Percentiles rank a stretch among this genome's conserved stretches.
Evolutionary conservation across 371 early-diverging fungal species (phyloP).

Genomic region (Haplosporangium sp.): DNA sequence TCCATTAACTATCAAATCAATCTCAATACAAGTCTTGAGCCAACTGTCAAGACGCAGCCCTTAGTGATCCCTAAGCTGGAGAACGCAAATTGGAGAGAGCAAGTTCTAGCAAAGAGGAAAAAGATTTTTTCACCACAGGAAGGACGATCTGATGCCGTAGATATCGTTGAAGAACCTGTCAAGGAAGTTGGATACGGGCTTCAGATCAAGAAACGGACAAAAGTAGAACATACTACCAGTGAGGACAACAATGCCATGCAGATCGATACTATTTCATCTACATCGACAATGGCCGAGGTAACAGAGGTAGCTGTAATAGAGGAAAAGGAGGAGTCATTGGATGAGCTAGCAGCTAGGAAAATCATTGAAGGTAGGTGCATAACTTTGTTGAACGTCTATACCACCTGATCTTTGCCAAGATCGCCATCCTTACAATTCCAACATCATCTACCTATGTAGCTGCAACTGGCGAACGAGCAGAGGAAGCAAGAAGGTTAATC

Average conservation of each 20-base stretch:
- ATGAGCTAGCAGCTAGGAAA: slow-evolving; percentile 69
- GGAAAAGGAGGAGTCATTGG: slow-evolving; percentile 59
- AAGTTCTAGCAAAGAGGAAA: slow-evolving; percentile 57
- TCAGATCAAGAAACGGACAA: slow-evolving; percentile 51
- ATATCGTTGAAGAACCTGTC: slow-evolving; percentile 21
- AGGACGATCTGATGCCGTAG: slow-evolving; percentile 18
- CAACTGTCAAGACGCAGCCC: slow-evolving; percentile 57
- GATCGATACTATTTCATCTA: slow-evolving; percentile 1
- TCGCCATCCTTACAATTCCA: neutral
- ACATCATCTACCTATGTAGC: slow-evolving; percentile 37
- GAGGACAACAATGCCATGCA: slow-evolving; percentile 14
- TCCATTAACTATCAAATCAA: neutral
- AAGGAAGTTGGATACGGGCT: slow-evolving; percentile 55
- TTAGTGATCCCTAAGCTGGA: slow-evolving; percentile 62
- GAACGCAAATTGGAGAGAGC: slow-evolving; percentile 65
- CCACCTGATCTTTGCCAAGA: neutral
- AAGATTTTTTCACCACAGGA: slow-evolving; percentile 59
- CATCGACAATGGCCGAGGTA: slow-evolving; percentile 20
- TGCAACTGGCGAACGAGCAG: slow-evolving; percentile 60
- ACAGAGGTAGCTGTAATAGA: slow-evolving; percentile 21
- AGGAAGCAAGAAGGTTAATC: slow-evolving; percentile 59
- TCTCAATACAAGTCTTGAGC: slow-evolving; percentile 51
- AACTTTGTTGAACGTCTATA: neutral
- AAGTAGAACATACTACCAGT: slow-evolving; percentile 7
- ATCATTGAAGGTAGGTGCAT: slow-evolving; percentile 63